Percentiles rank a stretch among this genome's conserved stretches.
These are phyloP conservation scores for Clausena lansium DNA, from an alignment of 345 rosid genomes.

Conservation along the genomic window DNA sequence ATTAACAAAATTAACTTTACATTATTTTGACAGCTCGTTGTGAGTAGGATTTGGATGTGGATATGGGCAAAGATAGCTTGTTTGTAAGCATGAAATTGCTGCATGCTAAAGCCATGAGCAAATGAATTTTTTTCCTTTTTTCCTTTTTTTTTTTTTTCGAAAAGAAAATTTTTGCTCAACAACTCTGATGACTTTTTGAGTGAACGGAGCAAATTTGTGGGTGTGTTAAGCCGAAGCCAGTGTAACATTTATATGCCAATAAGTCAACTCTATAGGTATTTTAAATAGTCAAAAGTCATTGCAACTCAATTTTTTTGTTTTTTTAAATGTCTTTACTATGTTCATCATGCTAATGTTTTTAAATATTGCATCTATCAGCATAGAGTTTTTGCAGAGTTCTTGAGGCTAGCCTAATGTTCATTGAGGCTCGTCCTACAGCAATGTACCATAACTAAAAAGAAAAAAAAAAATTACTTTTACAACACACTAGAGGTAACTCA, in stretches of 20 bases:
- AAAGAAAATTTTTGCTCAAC: no score
- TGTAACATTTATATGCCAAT: not conserved
- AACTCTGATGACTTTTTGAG: not conserved
- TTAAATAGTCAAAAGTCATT: not conserved
- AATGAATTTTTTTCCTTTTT: not conserved
- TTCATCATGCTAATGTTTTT: no score
- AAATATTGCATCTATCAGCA: no score
- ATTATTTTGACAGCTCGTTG: not conserved
- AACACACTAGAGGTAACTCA: no score
- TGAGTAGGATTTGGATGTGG: not conserved
- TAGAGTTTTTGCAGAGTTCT: no score
- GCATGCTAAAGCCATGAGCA: not conserved
- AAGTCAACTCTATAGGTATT: not conserved
- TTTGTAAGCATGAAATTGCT: not conserved
- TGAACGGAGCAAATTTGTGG: not conserved
- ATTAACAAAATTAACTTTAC: not conserved
- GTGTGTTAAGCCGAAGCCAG: not conserved
- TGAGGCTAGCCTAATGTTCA: no score
- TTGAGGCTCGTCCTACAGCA: no score
- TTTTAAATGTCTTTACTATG: no score
- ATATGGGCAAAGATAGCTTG: not conserved
- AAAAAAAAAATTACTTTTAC: no score
- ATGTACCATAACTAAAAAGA: no score
- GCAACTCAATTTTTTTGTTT: not conserved
- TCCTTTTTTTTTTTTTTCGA: no score